These are phyloP conservation scores for Mallotus repandus DNA, from an alignment of 441 rosid genomes.

Conservation along the genomic window DNA sequence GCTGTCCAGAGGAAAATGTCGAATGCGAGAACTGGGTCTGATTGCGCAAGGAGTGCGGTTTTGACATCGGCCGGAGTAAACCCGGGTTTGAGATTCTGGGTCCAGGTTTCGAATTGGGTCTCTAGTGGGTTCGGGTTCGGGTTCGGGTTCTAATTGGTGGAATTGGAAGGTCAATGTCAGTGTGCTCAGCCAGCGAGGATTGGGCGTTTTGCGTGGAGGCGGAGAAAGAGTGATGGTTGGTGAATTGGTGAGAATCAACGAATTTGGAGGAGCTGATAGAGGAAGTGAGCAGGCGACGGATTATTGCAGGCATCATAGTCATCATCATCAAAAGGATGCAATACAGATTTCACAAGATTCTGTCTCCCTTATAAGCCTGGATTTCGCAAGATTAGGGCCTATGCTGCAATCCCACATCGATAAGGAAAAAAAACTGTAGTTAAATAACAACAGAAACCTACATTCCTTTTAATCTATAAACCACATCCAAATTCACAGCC, in stretches of 20 bases:
- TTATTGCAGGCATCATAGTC: no score
- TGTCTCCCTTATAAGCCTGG: no score
- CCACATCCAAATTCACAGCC: no score
- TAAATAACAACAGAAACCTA: no score
- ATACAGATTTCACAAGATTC: no score
- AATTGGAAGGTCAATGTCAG: neutral
- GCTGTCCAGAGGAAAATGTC: conserved; percentile 93
- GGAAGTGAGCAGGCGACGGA: neutral
- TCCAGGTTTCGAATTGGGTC: conserved; percentile 77
- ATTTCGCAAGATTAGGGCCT: no score
- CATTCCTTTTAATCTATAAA: no score
- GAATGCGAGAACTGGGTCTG: conserved; percentile 80
- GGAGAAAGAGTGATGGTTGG: neutral
- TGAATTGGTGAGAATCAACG: conserved; percentile 6
- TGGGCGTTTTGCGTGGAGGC: conserved; percentile 1
- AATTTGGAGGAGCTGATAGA: neutral
- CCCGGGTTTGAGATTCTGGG: conserved; percentile 73
- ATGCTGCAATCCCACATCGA: no score
- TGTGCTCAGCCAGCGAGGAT: neutral
- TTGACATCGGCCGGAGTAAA: conserved; percentile 74
- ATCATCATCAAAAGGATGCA: no score
- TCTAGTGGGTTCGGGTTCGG: conserved; percentile 72
- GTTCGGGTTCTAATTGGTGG: conserved; percentile 37
- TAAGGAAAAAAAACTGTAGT: no score
- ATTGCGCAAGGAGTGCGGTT: conserved; percentile 62